Evolutionary conservation across 2,329 filamentous ascomycete genomes (phyloP), one percentile per base, ranked within the genome.

Genomic region (Colletotrichum musicola): DNA sequence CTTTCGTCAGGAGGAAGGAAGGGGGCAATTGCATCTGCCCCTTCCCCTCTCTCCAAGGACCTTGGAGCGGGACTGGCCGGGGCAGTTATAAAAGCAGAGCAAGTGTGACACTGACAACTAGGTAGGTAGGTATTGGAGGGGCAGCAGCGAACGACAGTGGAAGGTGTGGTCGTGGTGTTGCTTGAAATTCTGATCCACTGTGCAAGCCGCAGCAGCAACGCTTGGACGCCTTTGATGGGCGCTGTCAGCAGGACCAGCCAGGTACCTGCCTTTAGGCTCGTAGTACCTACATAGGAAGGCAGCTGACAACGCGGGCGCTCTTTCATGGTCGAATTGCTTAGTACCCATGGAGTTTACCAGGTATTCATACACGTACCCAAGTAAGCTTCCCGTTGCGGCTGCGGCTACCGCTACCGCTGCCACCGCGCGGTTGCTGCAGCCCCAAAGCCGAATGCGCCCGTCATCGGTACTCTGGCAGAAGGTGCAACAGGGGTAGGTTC

Each of bases 151-250:
- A 47, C 53, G 55, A 54, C 56, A n/a, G n/a, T n/a, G n/a, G n/a
- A n/a, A n/a, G n/a, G n/a, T n/a, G n/a, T n/a, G n/a, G n/a, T n/a
- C n/a, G n/a, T n/a, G 65, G 55, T 54, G 47, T 53, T 30, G 40
- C 22, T 18, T 42, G 44, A 56, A 55, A 44, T 25, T 38, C 49
- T 44, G 35, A 38, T 68, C 62, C 65, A 65, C 65, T 55, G 40
- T 44, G 14, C 44, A 65, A 61, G 62, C 65, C 65, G 65, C 65
- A 68, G 65, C 50, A 56, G 12, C 22, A 47, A 42, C 62, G 62
- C 66, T 60, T 56, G 66, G n/a, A 55, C 42, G 49, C 25, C 46
- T 35, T 10, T 35, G 30, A 35, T 12, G 10, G 30, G 30, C 30
- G 10, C 30, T 35, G 30, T 35, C 30, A 35, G 30, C 10, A 35